These are phyloP conservation scores for Arthroderma uncinatum DNA, from an alignment of 2,329 filamentous ascomycete genomes.

Conservation along the genomic window DNA sequence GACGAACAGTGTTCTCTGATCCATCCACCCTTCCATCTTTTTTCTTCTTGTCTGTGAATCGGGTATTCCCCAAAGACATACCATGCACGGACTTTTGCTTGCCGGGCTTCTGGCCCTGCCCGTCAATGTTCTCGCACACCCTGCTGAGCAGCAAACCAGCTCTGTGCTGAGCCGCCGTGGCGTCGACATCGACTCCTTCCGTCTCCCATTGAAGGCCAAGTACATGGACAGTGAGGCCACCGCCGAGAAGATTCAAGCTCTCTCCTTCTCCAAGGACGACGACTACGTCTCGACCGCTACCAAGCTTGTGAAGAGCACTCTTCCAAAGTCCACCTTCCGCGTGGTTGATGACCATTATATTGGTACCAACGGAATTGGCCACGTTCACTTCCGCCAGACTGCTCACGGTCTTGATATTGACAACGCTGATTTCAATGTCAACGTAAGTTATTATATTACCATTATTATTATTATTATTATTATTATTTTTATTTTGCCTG, in stretches of 20 bases:
- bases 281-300: constrained; percentile 12
- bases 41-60: neutral
- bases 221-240: constrained; percentile 6
- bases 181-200: constrained; percentile 12
- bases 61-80: neutral
- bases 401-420: constrained; percentile 12
- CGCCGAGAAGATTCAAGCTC: constrained; percentile 1
- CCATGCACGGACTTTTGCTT: constrained; percentile 6
- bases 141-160: neutral
- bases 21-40: neutral
- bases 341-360: constrained; percentile 14
- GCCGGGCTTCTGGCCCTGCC: constrained; percentile 6
- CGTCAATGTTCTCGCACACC: neutral
- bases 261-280: constrained; percentile 2
- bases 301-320: constrained; percentile 9
- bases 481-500: too few relatives aligned
- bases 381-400: constrained; percentile 13
- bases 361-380: constrained; percentile 12
- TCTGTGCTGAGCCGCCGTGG: constrained; percentile 6
- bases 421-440: constrained; percentile 14
- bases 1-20: constrained; percentile 3
- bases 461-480: too few relatives aligned
- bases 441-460: constrained; percentile 9
- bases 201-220: constrained; percentile 7
- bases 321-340: constrained; percentile 9